Percentiles rank a stretch among this genome's conserved stretches.
These are phyloP conservation scores for Neofusicoccum sp. DNA, from an alignment of 2,329 filamentous ascomycete species.

Conservation along the genomic window DNA sequence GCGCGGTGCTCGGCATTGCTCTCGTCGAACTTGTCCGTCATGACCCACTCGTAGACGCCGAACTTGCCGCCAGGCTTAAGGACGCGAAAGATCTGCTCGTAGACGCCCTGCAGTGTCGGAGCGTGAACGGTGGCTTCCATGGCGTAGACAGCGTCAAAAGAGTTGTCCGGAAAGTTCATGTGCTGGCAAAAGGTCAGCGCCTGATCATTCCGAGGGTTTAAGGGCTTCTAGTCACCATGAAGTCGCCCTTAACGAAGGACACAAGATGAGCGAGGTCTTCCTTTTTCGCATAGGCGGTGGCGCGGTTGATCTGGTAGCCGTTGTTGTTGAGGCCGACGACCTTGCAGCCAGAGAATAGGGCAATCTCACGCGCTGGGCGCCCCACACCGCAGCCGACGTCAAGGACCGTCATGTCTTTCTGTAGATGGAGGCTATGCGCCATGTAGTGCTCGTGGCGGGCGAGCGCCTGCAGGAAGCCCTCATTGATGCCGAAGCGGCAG, in stretches of 20 bases:
- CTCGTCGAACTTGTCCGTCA: slow-evolving; percentile 95
- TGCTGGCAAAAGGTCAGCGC: slow-evolving; percentile 53
- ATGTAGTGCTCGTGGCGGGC: slow-evolving; percentile 98
- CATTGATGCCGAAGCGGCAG: slow-evolving; percentile 84
- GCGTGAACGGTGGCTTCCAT: slow-evolving; percentile 98
- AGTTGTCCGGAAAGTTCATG: slow-evolving; percentile 91
- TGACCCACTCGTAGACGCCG: slow-evolving; percentile 98
- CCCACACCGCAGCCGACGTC: slow-evolving; percentile 98
- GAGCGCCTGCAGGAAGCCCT: slow-evolving; percentile 87
- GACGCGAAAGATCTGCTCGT: slow-evolving; percentile 90
- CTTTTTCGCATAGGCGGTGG: slow-evolving; percentile 78
- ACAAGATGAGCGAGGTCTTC: slow-evolving; percentile 79
- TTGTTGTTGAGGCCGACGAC: slow-evolving; percentile 97
- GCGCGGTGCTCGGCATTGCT: slow-evolving; percentile 80
- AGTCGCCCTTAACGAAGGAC: slow-evolving; percentile 89
- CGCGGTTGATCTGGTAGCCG: slow-evolving; percentile 96
- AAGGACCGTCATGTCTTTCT: slow-evolving; percentile 82
- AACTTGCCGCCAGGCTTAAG: slow-evolving; percentile 95
- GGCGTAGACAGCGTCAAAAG: slow-evolving; percentile 91
- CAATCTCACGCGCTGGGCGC: slow-evolving; percentile 91
- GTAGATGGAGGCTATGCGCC: slow-evolving; percentile 81
- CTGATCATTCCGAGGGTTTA: slow-evolving; percentile 16
- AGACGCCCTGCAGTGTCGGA: slow-evolving; percentile 84
- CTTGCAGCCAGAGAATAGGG: slow-evolving; percentile 88
- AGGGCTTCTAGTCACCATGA: slow-evolving; percentile 62